Conservation (phyloP, 192 early-diverging fungal species). For the Lobosporangium transversale region DNA sequence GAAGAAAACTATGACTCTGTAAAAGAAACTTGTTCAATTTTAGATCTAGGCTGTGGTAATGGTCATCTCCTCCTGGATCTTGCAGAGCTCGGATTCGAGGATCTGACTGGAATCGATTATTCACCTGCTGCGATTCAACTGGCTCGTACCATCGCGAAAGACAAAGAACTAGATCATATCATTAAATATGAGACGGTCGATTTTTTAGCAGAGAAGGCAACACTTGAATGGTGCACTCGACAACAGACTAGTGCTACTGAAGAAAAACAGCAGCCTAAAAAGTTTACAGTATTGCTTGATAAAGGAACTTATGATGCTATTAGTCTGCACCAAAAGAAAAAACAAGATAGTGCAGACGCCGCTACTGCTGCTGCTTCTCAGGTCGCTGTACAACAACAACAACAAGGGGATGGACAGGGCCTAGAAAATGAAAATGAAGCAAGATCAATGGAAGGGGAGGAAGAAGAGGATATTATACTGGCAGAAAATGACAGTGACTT, state of each 20-base stretch:
- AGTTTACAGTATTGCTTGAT: conserved; percentile 79
- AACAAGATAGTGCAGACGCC: conserved; percentile 22
- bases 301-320: conserved; percentile 98
- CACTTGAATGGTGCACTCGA: conserved; percentile 45
- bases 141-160: conserved; percentile 69
- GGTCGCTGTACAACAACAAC: too few relatives aligned
- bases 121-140: conserved; percentile 79
- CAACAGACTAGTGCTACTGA: conserved; percentile 1
- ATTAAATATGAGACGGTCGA: conserved; percentile 70
- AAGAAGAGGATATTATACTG: conserved; percentile 32
- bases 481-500: conserved; percentile 41
- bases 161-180: conserved; percentile 42
- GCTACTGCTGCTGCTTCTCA: neutral
- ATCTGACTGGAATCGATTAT: conserved; percentile 89
- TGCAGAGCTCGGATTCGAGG: conserved; percentile 71
- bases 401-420: too few relatives aligned
- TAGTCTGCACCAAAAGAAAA: conserved; percentile 63
- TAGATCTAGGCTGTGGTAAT: conserved; percentile 95
- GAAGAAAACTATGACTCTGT: conserved; percentile 42
- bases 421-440: neutral
- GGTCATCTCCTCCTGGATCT: conserved; percentile 88
- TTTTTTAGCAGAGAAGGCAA: conserved; percentile 63
- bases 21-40: conserved; percentile 56
- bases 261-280: conserved; percentile 7
- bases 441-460: neutral